These are phyloP conservation scores for Colletotrichum paranaense DNA, from an alignment of 2,329 filamentous ascomycete species.

Conservation along the genomic window DNA sequence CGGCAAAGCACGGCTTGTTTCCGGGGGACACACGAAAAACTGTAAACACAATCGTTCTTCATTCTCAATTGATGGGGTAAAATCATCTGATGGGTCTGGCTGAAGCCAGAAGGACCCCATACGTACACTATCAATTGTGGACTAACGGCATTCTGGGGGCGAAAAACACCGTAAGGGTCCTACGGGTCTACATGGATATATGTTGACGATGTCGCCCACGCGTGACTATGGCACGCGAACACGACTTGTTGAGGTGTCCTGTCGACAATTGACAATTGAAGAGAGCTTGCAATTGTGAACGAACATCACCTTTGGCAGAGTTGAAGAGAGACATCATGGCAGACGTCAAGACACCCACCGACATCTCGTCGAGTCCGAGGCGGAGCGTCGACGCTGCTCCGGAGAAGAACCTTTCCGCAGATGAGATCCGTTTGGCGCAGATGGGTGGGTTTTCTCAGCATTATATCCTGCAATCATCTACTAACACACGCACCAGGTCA, in stretches of 20 bases:
- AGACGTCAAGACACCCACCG: constrained; percentile 11
- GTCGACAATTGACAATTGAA: not conserved
- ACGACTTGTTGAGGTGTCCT: not conserved
- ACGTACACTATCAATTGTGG: constrained; percentile 30
- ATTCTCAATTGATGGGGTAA: not conserved
- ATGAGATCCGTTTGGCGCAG: constrained; percentile 55
- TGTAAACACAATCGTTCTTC: not conserved
- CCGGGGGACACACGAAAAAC: not conserved
- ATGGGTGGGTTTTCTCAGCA: constrained; percentile 48
- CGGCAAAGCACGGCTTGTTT: constrained; percentile 18
- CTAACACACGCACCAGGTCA: constrained; percentile 47
- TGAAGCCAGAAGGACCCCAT: not conserved
- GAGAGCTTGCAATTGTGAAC: not conserved
- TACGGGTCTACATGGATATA: constrained; percentile 5
- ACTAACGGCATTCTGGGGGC: constrained; percentile 10
- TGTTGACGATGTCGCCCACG: constrained; percentile 11
- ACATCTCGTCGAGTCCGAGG: constrained; percentile 27
- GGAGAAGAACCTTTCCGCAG: constrained; percentile 42
- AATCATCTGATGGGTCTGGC: constrained; percentile 6
- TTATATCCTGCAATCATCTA: no score
- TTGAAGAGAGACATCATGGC: constrained; percentile 5
- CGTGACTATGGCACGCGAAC: constrained; percentile 14
- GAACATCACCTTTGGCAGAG: not conserved
- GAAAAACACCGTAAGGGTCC: constrained; percentile 10
- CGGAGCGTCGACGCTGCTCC: constrained; percentile 23